phyloP scores from a whole-genome alignment of 106 monocot species.

The Allium sativum region DNA sequence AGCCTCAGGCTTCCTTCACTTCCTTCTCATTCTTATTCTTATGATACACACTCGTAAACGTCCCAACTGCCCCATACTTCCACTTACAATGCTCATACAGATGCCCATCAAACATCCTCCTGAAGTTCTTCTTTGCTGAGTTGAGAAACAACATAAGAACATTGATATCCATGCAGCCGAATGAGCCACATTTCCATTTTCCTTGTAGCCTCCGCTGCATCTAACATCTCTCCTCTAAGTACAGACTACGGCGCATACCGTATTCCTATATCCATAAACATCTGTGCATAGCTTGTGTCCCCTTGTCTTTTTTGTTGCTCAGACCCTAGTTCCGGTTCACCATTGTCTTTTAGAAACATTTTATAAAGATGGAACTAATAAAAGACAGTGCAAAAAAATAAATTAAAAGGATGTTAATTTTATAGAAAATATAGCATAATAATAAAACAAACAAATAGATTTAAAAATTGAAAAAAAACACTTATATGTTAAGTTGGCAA shows the following conservation, averaged over 20 bases:
- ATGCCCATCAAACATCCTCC: constrained; percentile 28
- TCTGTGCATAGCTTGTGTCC: constrained; percentile 31
- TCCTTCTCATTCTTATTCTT: constrained; percentile 32
- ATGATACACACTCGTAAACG: constrained; percentile 33
- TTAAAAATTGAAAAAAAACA: too few relatives aligned
- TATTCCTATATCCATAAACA: constrained; percentile 23
- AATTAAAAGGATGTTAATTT: too few relatives aligned
- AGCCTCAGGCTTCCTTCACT: constrained; percentile 28
- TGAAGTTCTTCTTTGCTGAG: constrained; percentile 33
- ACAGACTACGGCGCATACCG: constrained; percentile 21
- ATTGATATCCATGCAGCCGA: constrained; percentile 18
- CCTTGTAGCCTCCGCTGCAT: constrained; percentile 13
- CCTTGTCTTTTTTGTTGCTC: constrained; percentile 3
- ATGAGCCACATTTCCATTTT: constrained; percentile 25
- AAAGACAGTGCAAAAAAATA: too few relatives aligned
- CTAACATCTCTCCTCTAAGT: constrained; percentile 22
- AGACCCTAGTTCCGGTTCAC: constrained; percentile 22
- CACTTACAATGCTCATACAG: constrained; percentile 27
- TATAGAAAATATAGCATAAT: too few relatives aligned
- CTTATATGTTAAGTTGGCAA: too few relatives aligned
- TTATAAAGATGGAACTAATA: too few relatives aligned
- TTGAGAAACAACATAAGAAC: constrained; percentile 24
- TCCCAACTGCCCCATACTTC: constrained; percentile 25
- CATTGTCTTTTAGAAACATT: too few relatives aligned
- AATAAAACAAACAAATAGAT: too few relatives aligned